Conservation (phyloP, 2,329 filamentous ascomycete species). For the Fusarium staphyleae region DNA sequence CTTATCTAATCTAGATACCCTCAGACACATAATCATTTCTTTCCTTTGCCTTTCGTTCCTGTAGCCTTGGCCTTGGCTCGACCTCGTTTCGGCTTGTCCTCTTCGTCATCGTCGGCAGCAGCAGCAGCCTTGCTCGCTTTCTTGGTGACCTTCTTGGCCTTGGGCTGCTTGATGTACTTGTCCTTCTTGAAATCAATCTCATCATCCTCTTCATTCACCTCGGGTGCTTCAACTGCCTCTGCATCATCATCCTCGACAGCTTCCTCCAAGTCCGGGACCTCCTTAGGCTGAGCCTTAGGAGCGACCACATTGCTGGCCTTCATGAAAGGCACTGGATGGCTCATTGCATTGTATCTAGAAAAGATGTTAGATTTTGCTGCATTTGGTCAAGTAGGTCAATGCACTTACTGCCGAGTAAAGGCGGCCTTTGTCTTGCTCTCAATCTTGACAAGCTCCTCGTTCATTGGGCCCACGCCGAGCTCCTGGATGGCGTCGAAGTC, state of each 20-base stretch:
- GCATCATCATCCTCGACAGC: slow-evolving; percentile 89
- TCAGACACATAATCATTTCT: slow-evolving; percentile 42
- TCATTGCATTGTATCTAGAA: slow-evolving; percentile 79
- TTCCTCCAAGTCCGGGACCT: slow-evolving; percentile 93
- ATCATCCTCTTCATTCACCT: slow-evolving; percentile 76
- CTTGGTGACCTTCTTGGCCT: slow-evolving; percentile 66
- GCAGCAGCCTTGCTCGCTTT: slow-evolving; percentile 53
- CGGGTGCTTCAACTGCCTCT: slow-evolving; percentile 63
- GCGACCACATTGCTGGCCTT: slow-evolving; percentile 81
- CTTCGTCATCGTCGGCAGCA: slow-evolving; percentile 53
- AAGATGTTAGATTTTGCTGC: slow-evolving; percentile 7
- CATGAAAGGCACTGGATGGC: slow-evolving; percentile 94
- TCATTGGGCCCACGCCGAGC: slow-evolving; percentile 85
- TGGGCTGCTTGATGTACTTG: slow-evolving; percentile 94
- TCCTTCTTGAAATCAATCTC: slow-evolving; percentile 84
- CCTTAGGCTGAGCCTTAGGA: slow-evolving; percentile 74
- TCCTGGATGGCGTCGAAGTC: slow-evolving; percentile 95
- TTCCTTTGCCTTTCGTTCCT: slow-evolving; percentile 57
- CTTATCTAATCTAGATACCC: slow-evolving; percentile 16
- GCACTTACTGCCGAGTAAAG: slow-evolving; percentile 84
- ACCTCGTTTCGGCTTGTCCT: slow-evolving; percentile 60
- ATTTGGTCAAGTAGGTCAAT: not conserved
- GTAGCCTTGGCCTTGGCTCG: slow-evolving; percentile 51
- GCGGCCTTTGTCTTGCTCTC: slow-evolving; percentile 85
- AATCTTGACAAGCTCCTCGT: slow-evolving; percentile 76